Conservation (phyloP, 129 eudicot species). For the Flaveria linearis region DNA sequence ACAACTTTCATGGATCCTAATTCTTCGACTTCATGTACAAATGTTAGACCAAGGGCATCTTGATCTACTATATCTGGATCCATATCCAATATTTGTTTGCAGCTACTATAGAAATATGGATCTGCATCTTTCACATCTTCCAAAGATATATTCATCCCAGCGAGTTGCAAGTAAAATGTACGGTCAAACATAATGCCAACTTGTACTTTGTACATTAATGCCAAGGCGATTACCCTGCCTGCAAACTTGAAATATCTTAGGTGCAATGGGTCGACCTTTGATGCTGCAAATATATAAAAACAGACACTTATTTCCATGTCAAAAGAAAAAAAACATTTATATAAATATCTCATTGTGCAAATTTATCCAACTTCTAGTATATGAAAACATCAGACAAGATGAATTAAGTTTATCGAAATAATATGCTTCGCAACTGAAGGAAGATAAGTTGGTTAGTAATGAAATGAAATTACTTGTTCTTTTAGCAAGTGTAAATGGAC, state of each 20-base stretch:
- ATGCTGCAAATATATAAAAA: conserved; percentile 55
- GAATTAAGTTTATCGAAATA: neutral
- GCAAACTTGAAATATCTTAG: conserved; percentile 69
- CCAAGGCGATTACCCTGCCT: conserved; percentile 80
- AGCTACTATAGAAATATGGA: conserved; percentile 70
- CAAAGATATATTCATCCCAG: conserved; percentile 54
- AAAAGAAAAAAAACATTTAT: neutral
- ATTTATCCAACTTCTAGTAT: neutral
- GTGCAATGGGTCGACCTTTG: conserved; percentile 84
- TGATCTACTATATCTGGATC: conserved; percentile 72
- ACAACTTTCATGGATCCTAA: conserved; percentile 68
- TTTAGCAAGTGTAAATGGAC: neutral
- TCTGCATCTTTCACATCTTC: conserved; percentile 82
- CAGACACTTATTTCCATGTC: neutral
- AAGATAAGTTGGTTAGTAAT: neutral
- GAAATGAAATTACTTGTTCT: neutral
- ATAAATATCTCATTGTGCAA: neutral
- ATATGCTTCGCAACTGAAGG: neutral
- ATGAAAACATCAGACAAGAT: neutral
- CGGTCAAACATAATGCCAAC: conserved; percentile 80
- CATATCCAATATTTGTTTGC: conserved; percentile 85
- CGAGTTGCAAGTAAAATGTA: conserved; percentile 63
- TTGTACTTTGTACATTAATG: conserved; percentile 87
- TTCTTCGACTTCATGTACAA: conserved; percentile 67
- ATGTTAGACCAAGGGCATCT: conserved; percentile 79